Evolutionary conservation across 371 early-diverging fungal species (phyloP).

Genomic region (Coemansia sp.): DNA sequence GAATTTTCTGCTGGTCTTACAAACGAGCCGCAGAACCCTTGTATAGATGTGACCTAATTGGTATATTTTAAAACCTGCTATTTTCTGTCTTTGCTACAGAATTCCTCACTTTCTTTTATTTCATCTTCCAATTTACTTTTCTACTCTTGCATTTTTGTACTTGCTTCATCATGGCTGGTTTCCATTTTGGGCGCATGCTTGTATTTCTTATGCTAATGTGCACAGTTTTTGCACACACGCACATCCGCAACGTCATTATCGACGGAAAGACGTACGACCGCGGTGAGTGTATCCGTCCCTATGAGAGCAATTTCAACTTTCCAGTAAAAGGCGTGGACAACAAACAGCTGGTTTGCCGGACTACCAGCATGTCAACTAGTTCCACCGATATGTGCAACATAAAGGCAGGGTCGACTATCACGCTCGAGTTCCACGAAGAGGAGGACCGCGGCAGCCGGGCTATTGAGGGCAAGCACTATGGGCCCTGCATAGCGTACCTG

Average conservation of each 20-base stretch:
- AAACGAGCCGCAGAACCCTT: too few species aligned
- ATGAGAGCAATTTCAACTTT: slow-evolving; percentile 13
- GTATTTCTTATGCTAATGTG: neutral
- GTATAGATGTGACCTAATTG: too few species aligned
- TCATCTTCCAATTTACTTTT: neutral
- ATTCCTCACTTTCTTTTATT: neutral
- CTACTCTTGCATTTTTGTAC: neutral
- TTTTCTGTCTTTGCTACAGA: too few species aligned
- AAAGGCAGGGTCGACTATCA: slow-evolving; percentile 21
- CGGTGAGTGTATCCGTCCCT: slow-evolving; percentile 26
- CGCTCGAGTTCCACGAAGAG: slow-evolving; percentile 21
- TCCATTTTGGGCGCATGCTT: neutral
- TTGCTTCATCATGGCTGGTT: neutral
- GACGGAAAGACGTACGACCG: slow-evolving; percentile 11
- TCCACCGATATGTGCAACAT: slow-evolving; percentile 20
- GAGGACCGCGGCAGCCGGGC: neutral
- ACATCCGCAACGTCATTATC: slow-evolving; percentile 24
- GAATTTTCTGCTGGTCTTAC: too few species aligned
- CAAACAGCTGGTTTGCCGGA: slow-evolving; percentile 19
- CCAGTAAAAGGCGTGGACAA: slow-evolving; percentile 18
- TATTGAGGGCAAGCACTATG: slow-evolving; percentile 19
- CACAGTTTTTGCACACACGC: slow-evolving; percentile 19
- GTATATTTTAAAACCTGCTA: neutral
- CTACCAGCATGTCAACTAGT: slow-evolving; percentile 12
- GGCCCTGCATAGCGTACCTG: slow-evolving; percentile 33